Percentiles rank a stretch among this genome's conserved stretches.
Conservation (phyloP, 805 yeast species). For the Jamesozyma lodderae region DNA sequence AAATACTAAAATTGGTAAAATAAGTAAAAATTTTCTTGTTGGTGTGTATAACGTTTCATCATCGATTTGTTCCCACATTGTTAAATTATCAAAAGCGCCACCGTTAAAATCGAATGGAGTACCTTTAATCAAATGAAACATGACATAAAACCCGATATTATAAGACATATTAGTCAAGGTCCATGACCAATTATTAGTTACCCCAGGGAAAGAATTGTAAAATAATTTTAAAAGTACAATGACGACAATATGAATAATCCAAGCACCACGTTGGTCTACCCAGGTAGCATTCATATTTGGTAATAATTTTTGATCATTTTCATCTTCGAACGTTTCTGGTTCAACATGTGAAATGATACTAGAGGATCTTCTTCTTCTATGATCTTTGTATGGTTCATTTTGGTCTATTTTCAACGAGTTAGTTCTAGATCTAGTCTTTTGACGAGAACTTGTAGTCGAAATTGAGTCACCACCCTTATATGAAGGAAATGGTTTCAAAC, state of each 20-base stretch:
- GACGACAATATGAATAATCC: slow-evolving; percentile 86
- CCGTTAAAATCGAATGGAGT: slow-evolving; percentile 95
- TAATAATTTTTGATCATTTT: slow-evolving; percentile 79
- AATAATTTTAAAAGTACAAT: slow-evolving; percentile 65
- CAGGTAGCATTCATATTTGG: slow-evolving; percentile 92
- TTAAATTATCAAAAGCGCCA: slow-evolving; percentile 91
- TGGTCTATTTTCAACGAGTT: slow-evolving; percentile 4
- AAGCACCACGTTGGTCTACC: slow-evolving; percentile 95
- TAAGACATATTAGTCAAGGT: slow-evolving; percentile 86
- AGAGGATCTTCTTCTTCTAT: slow-evolving; percentile 68
- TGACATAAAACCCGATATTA: slow-evolving; percentile 83
- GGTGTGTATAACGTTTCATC: slow-evolving; percentile 97
- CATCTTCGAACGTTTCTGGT: slow-evolving; percentile 86
- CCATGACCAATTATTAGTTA: slow-evolving; percentile 82
- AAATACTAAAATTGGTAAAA: slow-evolving; percentile 87
- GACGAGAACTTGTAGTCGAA: neutral
- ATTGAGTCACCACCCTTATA: slow-evolving; percentile 6
- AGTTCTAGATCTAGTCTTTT: slow-evolving; percentile 8
- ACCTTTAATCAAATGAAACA: slow-evolving; percentile 95
- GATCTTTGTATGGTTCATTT: slow-evolving; percentile 30
- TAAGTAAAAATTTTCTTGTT: slow-evolving; percentile 81
- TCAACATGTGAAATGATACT: slow-evolving; percentile 85
- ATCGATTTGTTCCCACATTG: slow-evolving; percentile 97
- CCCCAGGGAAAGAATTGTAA: slow-evolving; percentile 72
- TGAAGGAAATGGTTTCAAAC: slow-evolving; percentile 27